Conservation (phyloP, 306 rosid genomes). For the Myrica gale region DNA sequence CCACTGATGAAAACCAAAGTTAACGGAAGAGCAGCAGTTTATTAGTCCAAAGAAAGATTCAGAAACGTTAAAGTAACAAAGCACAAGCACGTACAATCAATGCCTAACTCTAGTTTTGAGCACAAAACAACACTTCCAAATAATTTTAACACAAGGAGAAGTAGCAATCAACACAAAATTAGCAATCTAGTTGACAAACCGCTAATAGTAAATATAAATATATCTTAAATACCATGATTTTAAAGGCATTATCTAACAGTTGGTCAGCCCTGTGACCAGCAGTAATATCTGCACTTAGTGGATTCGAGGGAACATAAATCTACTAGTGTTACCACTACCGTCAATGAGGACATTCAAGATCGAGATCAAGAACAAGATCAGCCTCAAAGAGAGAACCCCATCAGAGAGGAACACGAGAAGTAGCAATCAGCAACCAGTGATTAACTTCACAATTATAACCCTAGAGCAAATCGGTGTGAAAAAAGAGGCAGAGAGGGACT, state of each 20-base stretch:
- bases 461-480: too few relatives aligned
- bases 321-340: too few relatives aligned
- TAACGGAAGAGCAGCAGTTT: background rate
- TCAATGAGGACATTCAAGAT: too few relatives aligned
- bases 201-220: background rate
- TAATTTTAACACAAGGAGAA: background rate
- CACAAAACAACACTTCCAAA: background rate
- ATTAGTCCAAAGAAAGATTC: background rate
- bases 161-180: background rate
- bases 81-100: background rate
- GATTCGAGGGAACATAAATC: too few relatives aligned
- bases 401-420: background rate
- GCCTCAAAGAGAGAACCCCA: too few relatives aligned
- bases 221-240: constrained; percentile 38
- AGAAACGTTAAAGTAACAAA: background rate
- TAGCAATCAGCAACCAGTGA: constrained; percentile 1
- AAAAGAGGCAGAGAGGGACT: too few relatives aligned
- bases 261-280: constrained; percentile 37
- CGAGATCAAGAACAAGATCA: too few relatives aligned
- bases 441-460: too few relatives aligned
- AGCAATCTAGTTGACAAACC: background rate
- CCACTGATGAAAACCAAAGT: background rate
- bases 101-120: background rate
- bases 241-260: constrained; percentile 27
- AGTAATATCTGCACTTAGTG: constrained; percentile 18